Evolutionary conservation across 2,329 filamentous ascomycete species (phyloP).

Genomic region (Emergomyces orientalis): DNA sequence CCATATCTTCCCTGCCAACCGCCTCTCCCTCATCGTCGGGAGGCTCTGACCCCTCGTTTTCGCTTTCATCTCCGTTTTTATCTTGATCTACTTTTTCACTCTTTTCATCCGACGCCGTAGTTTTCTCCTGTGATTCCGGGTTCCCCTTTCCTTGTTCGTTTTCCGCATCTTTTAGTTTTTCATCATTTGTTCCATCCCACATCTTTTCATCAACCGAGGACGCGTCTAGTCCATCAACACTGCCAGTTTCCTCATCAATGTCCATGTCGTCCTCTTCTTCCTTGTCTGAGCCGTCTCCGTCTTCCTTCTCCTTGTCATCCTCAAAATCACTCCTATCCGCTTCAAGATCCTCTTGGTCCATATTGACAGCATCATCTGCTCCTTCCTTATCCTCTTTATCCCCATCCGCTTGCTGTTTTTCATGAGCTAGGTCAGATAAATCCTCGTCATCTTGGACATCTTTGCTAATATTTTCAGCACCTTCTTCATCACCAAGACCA

Average conservation of each 20-base stretch:
- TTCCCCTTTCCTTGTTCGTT: constrained; percentile 57
- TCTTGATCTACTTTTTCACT: constrained; percentile 46
- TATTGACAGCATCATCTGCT: constrained; percentile 41
- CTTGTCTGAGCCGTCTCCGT: constrained; percentile 51
- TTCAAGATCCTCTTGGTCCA: constrained; percentile 79
- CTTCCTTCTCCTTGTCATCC: constrained; percentile 46
- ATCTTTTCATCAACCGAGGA: constrained; percentile 95
- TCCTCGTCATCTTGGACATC: constrained; percentile 93
- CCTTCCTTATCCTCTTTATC: constrained; percentile 37
- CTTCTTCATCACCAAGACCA: constrained; percentile 88
- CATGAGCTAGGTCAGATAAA: constrained; percentile 79
- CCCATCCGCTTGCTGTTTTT: constrained; percentile 51
- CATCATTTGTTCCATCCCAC: constrained; percentile 74
- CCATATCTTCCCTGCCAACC: constrained; percentile 51
- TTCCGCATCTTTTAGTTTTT: constrained; percentile 59
- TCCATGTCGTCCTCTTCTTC: constrained; percentile 56
- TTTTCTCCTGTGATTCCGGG: constrained; percentile 49
- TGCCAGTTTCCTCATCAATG: constrained; percentile 81
- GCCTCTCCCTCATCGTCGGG: constrained; percentile 53
- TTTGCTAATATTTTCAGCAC: constrained; percentile 95
- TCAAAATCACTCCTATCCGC: constrained; percentile 62
- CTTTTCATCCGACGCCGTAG: constrained; percentile 49
- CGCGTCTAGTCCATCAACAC: constrained; percentile 83
- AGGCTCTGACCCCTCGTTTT: constrained; percentile 40
- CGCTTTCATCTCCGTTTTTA: constrained; percentile 51